Evolutionary conservation across 257 asterid species (phyloP), one percentile per base, ranked within the genome.

Genomic region (Verbena officinalis): DNA sequence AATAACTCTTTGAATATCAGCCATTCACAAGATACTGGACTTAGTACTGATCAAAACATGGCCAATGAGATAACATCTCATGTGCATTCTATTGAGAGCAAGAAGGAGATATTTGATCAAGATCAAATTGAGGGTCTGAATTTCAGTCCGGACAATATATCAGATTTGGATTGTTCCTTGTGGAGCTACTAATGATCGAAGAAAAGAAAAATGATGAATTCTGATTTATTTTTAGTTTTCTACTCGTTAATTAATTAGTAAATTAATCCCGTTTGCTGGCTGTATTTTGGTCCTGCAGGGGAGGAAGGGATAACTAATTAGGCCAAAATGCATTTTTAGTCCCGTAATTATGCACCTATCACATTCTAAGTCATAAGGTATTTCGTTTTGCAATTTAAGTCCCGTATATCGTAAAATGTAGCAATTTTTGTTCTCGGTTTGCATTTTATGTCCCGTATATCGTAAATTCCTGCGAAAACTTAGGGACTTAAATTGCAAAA

Each of bases 1-100:
- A 83, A 81, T 75, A 73, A 77, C 65, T 83, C 95, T 0, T 54
- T 75, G 77, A 75, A n/a, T n/a, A n/a, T 83, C 33, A 83, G 81
- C 69, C 81, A 72, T 5, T 78, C 83, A 8, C 75, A 74, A 23
- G 77, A 78, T n/a, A 78, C 80, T 1, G 80, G 83, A 1, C 69
- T 73, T 1, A 78, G 79, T 71, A 61, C 51, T 5, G 82, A 77
- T 27, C 33, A 27, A 11, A 72, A 67, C 38, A 5, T 63, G 69
- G 81, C 65, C 5, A 63, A 78, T 39, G 89, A 88, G 57, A 84
- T 80, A 39, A 80, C 85, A 4, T 82, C 87, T 0, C 33, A 66
- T 6, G 49, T 57, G 7, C 67, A 55, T 2, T 67, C 51, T 23
- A 40, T 56, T n/a, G 75, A 68, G 63, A 73, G 55, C 19, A 67